These are phyloP conservation scores for Colletotrichum nymphaeae DNA, from an alignment of 2,329 filamentous ascomycete genomes.

Conservation along the genomic window DNA sequence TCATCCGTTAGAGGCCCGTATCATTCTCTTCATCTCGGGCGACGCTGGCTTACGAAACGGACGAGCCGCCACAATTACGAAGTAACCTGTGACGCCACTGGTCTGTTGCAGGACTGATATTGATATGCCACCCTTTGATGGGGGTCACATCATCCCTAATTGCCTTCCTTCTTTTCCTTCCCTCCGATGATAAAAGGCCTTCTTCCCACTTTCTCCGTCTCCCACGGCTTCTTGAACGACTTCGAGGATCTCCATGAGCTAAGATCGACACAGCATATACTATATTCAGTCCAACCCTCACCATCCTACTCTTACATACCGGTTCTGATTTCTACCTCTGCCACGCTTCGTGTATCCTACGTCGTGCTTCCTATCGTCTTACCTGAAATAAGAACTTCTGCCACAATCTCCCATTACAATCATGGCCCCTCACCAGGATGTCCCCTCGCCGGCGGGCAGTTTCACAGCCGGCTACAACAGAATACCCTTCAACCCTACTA, in stretches of 20 bases:
- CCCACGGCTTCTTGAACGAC: not conserved
- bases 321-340: not conserved
- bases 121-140: not conserved
- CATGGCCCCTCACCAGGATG: constrained; percentile 61
- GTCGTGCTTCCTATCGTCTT: constrained; percentile 14
- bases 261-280: not conserved
- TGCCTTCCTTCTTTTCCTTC: not conserved
- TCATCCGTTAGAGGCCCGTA: not conserved
- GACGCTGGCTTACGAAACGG: not conserved
- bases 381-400: not conserved
- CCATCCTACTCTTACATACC: not conserved
- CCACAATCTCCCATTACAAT: not conserved
- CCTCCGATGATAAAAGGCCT: constrained; percentile 11
- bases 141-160: not conserved
- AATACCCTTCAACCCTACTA: constrained; percentile 46
- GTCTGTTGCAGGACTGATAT: not conserved
- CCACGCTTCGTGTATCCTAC: not conserved
- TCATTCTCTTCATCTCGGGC: not conserved
- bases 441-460: constrained; percentile 57
- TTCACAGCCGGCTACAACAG: constrained; percentile 55
- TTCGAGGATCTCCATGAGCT: not conserved
- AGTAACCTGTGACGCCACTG: constrained; percentile 11
- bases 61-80: constrained; percentile 9
- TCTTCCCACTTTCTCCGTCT: not conserved
- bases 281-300: not conserved